These are phyloP conservation scores for Penicillium sp. DNA, from an alignment of 2,329 filamentous ascomycete species.

Conservation along the genomic window DNA sequence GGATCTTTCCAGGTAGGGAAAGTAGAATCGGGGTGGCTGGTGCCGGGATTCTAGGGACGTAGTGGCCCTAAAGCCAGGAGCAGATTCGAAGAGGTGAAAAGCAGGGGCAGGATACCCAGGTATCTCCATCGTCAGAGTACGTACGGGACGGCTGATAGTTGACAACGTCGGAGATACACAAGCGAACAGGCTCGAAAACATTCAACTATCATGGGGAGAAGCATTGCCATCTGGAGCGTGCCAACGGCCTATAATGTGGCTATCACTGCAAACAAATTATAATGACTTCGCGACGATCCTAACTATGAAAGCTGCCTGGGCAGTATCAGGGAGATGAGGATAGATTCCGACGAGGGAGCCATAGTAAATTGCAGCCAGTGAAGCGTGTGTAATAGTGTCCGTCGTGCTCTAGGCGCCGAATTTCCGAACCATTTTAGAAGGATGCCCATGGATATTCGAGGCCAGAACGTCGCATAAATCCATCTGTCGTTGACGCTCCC, in stretches of 20 bases:
- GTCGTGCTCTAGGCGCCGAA: constrained; percentile 37
- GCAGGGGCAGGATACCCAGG: constrained; percentile 38
- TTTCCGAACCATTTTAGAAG: constrained; percentile 16
- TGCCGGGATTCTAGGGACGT: constrained; percentile 55
- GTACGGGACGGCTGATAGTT: constrained; percentile 45
- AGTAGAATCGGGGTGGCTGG: constrained; percentile 52
- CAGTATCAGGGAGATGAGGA: constrained; percentile 19
- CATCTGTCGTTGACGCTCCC: constrained; percentile 34
- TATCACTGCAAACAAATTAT: constrained; percentile 29
- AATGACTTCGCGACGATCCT: constrained; percentile 57
- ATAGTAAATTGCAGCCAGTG: constrained; percentile 21
- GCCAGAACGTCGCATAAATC: constrained; percentile 10
- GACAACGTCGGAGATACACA: constrained; percentile 10
- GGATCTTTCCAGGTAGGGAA: constrained; percentile 41
- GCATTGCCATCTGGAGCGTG: constrained; percentile 35
- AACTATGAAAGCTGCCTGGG: constrained; percentile 28
- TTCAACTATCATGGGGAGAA: constrained; percentile 15
- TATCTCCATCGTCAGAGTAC: constrained; percentile 47
- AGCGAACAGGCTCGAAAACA: constrained; percentile 21
- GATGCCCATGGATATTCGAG: constrained; percentile 21
- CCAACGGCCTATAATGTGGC: constrained; percentile 35
- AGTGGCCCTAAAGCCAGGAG: constrained; percentile 21
- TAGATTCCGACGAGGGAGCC: constrained; percentile 61
- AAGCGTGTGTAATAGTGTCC: constrained; percentile 47
- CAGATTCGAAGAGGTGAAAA: constrained; percentile 36